Conservation (phyloP, 352 stramenopile species). For the Globisporangium heterothallicum region DNA sequence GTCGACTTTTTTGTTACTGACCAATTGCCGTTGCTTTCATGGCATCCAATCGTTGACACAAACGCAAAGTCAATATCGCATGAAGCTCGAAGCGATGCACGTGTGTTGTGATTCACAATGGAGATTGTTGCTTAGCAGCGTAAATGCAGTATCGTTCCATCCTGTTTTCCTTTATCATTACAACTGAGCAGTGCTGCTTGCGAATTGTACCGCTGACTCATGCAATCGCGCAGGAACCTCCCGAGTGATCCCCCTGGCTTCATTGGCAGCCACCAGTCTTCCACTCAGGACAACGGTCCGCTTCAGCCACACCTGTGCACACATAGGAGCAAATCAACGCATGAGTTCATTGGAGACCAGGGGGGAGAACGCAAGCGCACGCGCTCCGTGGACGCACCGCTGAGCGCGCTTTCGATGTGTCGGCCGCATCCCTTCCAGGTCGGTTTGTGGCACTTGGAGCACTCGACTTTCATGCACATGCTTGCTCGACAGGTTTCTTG, state of each 20-base stretch:
- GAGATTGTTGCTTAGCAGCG: too few relatives aligned
- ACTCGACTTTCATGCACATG: slow-evolving; percentile 65
- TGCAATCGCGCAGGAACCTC: neutral
- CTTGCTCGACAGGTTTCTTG: too few relatives aligned
- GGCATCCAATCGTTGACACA: too few relatives aligned
- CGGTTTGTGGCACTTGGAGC: slow-evolving; percentile 47
- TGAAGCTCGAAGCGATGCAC: too few relatives aligned
- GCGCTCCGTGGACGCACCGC: slow-evolving; percentile 15
- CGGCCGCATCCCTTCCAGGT: slow-evolving; percentile 57
- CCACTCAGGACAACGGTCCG: slow-evolving; percentile 47
- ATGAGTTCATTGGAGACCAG: neutral
- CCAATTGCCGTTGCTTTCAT: too few relatives aligned
- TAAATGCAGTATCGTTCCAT: too few relatives aligned
- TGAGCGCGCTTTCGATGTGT: slow-evolving; percentile 51
- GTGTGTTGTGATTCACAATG: too few relatives aligned
- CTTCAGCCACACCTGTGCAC: slow-evolving; percentile 29
- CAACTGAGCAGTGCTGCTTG: too few relatives aligned
- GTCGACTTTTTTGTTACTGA: too few relatives aligned
- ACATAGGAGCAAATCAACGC: neutral
- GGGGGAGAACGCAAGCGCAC: neutral
- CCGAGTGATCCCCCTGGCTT: neutral
- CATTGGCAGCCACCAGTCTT: slow-evolving; percentile 28
- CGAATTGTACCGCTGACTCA: too few relatives aligned
- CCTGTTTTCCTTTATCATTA: too few relatives aligned
- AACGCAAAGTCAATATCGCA: too few relatives aligned